These are phyloP conservation scores for Glycine soja DNA, from an alignment of 306 rosid genomes.

Conservation along the genomic window DNA sequence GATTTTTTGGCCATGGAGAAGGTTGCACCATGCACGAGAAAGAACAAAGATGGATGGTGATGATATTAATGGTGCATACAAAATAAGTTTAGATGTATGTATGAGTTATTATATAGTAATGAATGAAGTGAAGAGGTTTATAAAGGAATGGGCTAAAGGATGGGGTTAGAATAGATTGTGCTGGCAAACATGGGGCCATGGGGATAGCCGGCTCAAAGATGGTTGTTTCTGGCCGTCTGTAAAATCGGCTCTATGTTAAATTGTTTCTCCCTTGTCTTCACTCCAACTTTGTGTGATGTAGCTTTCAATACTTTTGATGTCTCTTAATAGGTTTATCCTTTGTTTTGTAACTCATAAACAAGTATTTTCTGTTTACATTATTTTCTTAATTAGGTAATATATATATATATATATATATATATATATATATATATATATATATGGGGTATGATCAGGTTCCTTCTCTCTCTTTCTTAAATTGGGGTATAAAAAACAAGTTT, in stretches of 20 bases:
- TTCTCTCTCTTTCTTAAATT: neutral
- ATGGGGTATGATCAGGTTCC: no score
- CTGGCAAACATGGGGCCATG: slow-evolving; percentile 45
- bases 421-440: no score
- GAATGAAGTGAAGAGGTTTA: slow-evolving; percentile 25
- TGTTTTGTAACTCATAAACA: slow-evolving; percentile 10
- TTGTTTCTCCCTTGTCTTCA: slow-evolving; percentile 43
- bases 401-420: no score
- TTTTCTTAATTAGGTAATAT: no score
- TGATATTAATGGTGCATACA: neutral
- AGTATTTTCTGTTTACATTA: neutral
- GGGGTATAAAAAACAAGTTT: neutral
- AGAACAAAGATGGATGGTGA: neutral
- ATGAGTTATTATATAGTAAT: neutral
- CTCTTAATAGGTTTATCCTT: slow-evolving; percentile 19
- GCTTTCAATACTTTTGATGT: slow-evolving; percentile 35
- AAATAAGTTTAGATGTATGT: neutral
- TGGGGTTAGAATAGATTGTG: neutral
- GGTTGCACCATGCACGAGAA: neutral
- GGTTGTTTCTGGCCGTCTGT: slow-evolving; percentile 57
- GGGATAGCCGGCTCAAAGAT: slow-evolving; percentile 53
- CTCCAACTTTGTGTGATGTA: slow-evolving; percentile 32
- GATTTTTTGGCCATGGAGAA: slow-evolving; percentile 59
- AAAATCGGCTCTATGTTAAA: slow-evolving; percentile 49
- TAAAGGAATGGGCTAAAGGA: slow-evolving; percentile 38